phyloP scores from a whole-genome alignment of 1,284 basidiomycete species.

The Leccinum cinnamomeum region DNA sequence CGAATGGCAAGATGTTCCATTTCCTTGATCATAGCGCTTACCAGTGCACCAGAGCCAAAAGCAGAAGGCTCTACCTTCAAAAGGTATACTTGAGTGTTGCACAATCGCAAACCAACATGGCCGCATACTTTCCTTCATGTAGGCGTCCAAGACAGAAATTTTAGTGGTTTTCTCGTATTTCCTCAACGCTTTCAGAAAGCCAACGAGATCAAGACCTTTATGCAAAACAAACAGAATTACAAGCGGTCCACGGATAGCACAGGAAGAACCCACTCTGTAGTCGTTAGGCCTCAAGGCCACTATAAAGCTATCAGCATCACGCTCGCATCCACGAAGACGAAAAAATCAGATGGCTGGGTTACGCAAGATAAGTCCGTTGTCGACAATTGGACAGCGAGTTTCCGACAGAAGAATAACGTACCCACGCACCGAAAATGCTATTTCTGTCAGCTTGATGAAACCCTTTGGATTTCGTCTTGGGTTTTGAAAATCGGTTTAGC shows the following conservation, averaged over 20 bases:
- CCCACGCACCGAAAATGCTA: constrained; percentile 51
- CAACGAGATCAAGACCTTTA: constrained; percentile 81
- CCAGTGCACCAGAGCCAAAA: constrained; percentile 59
- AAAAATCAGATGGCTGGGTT: too few relatives aligned
- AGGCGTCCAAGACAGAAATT: constrained; percentile 66
- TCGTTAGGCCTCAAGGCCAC: too few relatives aligned
- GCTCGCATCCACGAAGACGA: too few relatives aligned
- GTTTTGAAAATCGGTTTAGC: not conserved
- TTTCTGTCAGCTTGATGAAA: not conserved
- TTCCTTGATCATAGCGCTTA: constrained; percentile 70
- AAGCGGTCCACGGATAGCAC: not conserved
- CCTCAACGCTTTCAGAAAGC: constrained; percentile 89
- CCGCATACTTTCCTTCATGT: constrained; percentile 64
- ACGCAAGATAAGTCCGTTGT: too few relatives aligned
- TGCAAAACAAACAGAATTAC: constrained; percentile 10
- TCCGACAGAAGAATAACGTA: not conserved
- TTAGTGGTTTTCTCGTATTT: constrained; percentile 90
- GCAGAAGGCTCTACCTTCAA: constrained; percentile 59
- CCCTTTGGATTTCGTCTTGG: not conserved
- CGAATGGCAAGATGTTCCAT: constrained; percentile 68
- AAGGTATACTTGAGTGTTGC: not conserved
- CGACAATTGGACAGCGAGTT: too few relatives aligned
- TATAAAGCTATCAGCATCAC: too few relatives aligned
- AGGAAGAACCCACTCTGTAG: constrained; percentile 41
- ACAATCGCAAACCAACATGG: not conserved